Conservation (phyloP, 75 land plant genomes). For the Pinus tabuliformis region DNA sequence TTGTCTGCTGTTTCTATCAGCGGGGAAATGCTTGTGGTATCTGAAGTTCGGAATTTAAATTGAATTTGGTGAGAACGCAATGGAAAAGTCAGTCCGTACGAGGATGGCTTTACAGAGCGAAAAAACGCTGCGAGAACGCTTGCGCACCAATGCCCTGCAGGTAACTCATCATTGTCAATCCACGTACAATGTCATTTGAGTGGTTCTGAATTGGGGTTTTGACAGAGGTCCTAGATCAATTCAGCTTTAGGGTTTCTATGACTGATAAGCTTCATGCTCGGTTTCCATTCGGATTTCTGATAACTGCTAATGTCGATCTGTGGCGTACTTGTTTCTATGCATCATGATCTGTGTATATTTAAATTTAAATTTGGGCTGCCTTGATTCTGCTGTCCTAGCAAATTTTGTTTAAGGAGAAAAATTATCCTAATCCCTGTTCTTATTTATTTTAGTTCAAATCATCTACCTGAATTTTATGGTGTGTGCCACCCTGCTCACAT, state of each 20-base stretch:
- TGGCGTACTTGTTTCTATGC: conserved; percentile 1
- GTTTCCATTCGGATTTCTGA: background rate
- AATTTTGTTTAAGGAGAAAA: no score
- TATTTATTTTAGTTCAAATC: no score
- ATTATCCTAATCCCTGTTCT: no score
- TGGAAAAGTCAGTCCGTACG: conserved; percentile 19
- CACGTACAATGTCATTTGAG: background rate
- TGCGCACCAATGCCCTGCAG: conserved; percentile 11
- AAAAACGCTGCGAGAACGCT: conserved; percentile 11
- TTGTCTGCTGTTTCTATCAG: no score
- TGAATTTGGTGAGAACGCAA: conserved; percentile 9
- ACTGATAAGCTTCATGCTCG: no score
- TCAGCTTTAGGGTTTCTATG: background rate
- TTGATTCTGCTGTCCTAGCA: no score
- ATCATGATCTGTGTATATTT: background rate
- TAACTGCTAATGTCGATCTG: background rate
- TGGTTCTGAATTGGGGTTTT: background rate
- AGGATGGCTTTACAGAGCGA: conserved; percentile 25
- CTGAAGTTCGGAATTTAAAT: background rate
- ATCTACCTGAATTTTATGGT: no score
- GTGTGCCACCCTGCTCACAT: background rate
- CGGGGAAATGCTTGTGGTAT: no score
- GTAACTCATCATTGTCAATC: background rate
- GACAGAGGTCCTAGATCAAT: background rate
- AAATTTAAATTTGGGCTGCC: no score